These are phyloP conservation scores for Corinectria fuckeliana DNA, from an alignment of 2,329 filamentous ascomycete genomes.

Conservation along the genomic window DNA sequence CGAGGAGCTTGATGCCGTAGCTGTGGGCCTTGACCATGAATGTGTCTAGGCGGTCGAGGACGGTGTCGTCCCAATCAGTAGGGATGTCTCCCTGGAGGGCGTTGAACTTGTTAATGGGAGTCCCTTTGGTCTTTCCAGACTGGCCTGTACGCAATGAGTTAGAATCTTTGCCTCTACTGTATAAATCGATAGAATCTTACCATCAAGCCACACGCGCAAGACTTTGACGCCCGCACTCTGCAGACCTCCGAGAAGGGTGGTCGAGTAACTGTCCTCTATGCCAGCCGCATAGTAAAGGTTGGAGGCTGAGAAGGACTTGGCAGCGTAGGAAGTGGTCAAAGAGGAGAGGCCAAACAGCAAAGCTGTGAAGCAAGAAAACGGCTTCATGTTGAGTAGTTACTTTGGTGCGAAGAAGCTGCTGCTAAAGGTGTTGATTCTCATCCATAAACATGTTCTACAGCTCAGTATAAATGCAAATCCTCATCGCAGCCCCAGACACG, in stretches of 20 bases:
- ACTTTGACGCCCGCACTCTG: slow-evolving; percentile 18
- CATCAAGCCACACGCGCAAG: slow-evolving; percentile 15
- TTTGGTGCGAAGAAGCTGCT: not conserved
- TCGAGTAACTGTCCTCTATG: not conserved
- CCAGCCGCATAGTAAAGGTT: slow-evolving; percentile 23
- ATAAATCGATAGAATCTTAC: not conserved
- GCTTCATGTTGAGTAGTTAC: not conserved
- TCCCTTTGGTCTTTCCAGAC: not conserved
- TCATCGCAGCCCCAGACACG: too few species aligned
- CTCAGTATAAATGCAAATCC: not conserved
- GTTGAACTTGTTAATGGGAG: not conserved
- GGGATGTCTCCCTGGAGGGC: not conserved
- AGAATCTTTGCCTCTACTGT: not conserved
- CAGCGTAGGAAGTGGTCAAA: not conserved
- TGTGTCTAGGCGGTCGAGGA: slow-evolving; percentile 6
- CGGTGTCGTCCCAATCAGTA: not conserved
- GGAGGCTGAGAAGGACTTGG: slow-evolving; percentile 20
- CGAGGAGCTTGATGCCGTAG: slow-evolving; percentile 6
- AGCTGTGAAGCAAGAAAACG: not conserved
- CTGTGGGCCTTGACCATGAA: slow-evolving; percentile 12
- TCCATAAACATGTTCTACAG: not conserved
- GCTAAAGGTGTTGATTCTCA: not conserved
- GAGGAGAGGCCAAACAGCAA: not conserved
- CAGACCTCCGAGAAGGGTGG: not conserved
- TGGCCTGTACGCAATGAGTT: not conserved